Evolutionary conservation across 257 asterid species (phyloP).

Genomic region (Petunia axillaris): DNA sequence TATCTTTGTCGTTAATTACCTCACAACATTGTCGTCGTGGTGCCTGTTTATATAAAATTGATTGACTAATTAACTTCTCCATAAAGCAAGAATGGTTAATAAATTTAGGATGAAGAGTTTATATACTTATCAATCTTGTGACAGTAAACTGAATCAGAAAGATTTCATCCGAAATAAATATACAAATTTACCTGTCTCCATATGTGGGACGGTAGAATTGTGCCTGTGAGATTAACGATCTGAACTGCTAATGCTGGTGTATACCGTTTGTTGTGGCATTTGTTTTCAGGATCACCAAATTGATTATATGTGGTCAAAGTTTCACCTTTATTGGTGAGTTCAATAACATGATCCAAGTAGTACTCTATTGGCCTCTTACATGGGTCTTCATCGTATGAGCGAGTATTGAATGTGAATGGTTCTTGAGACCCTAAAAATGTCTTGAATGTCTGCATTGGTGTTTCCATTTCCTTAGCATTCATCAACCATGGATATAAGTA

Average conservation of each 20-base stretch:
- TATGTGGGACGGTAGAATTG: constrained; percentile 39
- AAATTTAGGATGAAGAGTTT: too few relatives aligned
- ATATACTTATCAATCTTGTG: too few relatives aligned
- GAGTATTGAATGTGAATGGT: constrained; percentile 58
- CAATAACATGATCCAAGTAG: constrained; percentile 29
- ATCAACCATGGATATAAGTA: constrained; percentile 35
- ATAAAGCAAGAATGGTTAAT: too few relatives aligned
- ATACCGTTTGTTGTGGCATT: constrained; percentile 39
- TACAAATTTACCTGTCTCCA: constrained; percentile 56
- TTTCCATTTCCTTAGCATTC: constrained; percentile 46
- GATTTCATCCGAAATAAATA: too few relatives aligned
- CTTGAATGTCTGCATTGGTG: constrained; percentile 67
- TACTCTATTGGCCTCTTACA: constrained; percentile 53
- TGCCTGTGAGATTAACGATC: constrained; percentile 50
- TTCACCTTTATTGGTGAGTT: constrained; percentile 27
- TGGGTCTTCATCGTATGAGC: constrained; percentile 50
- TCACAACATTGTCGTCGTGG: constrained; percentile 73
- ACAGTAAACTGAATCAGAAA: too few relatives aligned
- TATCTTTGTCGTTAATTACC: constrained; percentile 36
- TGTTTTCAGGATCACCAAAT: constrained; percentile 7
- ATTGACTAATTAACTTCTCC: neutral
- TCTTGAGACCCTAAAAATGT: constrained; percentile 52
- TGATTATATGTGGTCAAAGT: constrained; percentile 49
- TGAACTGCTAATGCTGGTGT: constrained; percentile 41
- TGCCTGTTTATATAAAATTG: constrained; percentile 40